Evolutionary conservation across 2,329 filamentous ascomycete genomes (phyloP), one percentile per base, ranked within the genome.

Genomic region (Fusarium setosum): DNA sequence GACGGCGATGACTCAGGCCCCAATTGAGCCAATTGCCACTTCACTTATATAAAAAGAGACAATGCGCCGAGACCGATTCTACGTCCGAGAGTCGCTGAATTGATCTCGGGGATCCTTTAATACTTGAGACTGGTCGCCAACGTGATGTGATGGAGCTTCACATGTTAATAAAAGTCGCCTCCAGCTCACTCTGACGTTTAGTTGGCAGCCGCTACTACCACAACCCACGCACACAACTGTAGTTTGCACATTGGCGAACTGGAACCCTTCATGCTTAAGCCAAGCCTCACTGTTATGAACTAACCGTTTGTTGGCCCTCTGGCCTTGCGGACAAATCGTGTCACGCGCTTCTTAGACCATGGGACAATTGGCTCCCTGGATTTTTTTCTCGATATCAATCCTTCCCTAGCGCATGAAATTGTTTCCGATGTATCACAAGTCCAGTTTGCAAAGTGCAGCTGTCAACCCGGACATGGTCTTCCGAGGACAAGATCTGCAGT

Each of bases 351-450:
- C 26, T 52, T 23, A 21, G 13, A 31, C 10, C 20, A 35, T 47
- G 29, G n/a, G 17, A 31, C 45, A n/a, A 26, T 44, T 21, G 29
- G 15, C 45, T 5, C 49, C 15, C 20, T 49, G n/a, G 53, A 41
- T 17, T 26, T 15, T n/a, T 35, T 54, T 61, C 48, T 55, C 34
- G 47, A 59, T 47, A 47, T 24, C 31, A 26, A 42, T 21, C 17
- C 12, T 29, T 37, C 23, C 21, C 7, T 20, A 8, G 10, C 18
- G 24, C 35, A 58, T 44, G 42, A 17, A 15, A 18, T 21, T 11
- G 31, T 50, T 60, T 68, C 42, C 48, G 61, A 68, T 61, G 67
- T 31, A 48, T 68, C 64, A 68, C 38, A 37, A 65, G 64, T 35
- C 40, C 60, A 40, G 29, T 20, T 47, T 24, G 49, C n/a, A 35